phyloP scores from a whole-genome alignment of 2,329 filamentous ascomycete genomes.

The Penicillium sp. region DNA sequence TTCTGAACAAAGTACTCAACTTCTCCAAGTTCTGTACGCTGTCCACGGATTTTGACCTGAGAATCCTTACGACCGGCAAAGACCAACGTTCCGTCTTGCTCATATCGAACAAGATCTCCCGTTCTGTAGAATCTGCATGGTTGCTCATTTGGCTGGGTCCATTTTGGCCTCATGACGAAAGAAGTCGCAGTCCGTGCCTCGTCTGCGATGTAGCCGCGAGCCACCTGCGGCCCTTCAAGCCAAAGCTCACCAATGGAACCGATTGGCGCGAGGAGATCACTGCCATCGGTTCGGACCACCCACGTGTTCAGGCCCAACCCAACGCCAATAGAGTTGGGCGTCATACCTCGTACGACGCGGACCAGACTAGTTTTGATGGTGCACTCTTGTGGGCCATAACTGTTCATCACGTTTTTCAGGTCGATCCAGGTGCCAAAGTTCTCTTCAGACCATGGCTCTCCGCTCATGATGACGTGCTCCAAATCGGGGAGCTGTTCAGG shows the following conservation, averaged over 20 bases:
- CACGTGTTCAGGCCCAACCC: conserved; percentile 10
- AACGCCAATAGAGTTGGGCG: not conserved
- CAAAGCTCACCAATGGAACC: conserved; percentile 43
- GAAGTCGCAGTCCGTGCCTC: conserved; percentile 20
- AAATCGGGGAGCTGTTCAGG: too few species aligned
- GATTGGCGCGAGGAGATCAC: conserved; percentile 25
- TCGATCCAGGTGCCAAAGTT: too few species aligned
- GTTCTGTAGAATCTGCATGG: conserved; percentile 5
- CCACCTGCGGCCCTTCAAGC: conserved; percentile 33
- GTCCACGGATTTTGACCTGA: conserved; percentile 10
- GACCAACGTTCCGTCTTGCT: conserved; percentile 24
- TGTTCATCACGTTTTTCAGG: conserved; percentile 12
- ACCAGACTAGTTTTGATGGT: conserved; percentile 13
- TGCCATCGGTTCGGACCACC: conserved; percentile 7
- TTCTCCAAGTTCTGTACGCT: conserved; percentile 8
- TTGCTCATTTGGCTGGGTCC: too few species aligned
- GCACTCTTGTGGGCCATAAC: conserved; percentile 32
- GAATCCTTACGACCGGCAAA: conserved; percentile 3
- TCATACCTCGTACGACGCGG: too few species aligned
- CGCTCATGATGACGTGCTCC: too few species aligned
- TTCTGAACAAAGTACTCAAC: conserved; percentile 3
- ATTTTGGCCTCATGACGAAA: conserved; percentile 13
- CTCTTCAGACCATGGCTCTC: too few species aligned
- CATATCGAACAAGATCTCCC: conserved; percentile 30
- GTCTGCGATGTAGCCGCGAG: conserved; percentile 25